phyloP scores from a whole-genome alignment of 805 yeast species.

The Candida insectalens region DNA sequence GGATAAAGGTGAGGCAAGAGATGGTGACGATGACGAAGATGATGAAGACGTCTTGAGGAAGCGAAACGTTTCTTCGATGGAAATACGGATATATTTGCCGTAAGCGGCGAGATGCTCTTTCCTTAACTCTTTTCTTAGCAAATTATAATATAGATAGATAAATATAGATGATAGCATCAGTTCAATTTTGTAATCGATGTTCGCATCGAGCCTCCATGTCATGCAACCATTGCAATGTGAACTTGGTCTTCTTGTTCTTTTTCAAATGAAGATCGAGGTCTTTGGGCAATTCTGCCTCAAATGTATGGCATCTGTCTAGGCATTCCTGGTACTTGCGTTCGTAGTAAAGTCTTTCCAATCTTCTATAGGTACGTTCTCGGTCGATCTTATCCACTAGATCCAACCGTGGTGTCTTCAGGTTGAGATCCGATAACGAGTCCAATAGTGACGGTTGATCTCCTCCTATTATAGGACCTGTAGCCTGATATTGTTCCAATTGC shows the following conservation, averaged over 20 bases:
- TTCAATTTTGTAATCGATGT: too few relatives aligned
- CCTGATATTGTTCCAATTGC: constrained; percentile 42
- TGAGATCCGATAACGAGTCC: background rate
- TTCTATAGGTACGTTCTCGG: constrained; percentile 44
- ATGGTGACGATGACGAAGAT: constrained; percentile 18
- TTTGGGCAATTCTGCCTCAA: constrained; percentile 16
- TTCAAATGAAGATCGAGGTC: constrained; percentile 19
- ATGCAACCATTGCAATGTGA: constrained; percentile 42
- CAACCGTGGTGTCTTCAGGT: constrained; percentile 5
- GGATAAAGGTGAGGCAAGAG: constrained; percentile 4
- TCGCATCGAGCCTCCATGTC: constrained; percentile 32
- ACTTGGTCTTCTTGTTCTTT: constrained; percentile 33
- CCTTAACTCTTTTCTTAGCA: background rate
- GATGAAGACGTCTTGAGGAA: constrained; percentile 28
- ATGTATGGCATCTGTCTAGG: constrained; percentile 30
- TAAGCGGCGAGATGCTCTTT: background rate
- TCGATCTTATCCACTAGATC: constrained; percentile 38
- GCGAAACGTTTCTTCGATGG: constrained; percentile 39
- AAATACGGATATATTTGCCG: constrained; percentile 27
- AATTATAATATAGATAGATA: background rate
- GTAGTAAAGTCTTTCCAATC: constrained; percentile 57
- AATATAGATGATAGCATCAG: too few relatives aligned
- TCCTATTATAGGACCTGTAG: constrained; percentile 42
- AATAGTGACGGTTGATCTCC: constrained; percentile 17
- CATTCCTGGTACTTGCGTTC: constrained; percentile 42